These are phyloP conservation scores for Diplosphaera chodatii DNA, from an alignment of 139 green algal species.

Conservation along the genomic window DNA sequence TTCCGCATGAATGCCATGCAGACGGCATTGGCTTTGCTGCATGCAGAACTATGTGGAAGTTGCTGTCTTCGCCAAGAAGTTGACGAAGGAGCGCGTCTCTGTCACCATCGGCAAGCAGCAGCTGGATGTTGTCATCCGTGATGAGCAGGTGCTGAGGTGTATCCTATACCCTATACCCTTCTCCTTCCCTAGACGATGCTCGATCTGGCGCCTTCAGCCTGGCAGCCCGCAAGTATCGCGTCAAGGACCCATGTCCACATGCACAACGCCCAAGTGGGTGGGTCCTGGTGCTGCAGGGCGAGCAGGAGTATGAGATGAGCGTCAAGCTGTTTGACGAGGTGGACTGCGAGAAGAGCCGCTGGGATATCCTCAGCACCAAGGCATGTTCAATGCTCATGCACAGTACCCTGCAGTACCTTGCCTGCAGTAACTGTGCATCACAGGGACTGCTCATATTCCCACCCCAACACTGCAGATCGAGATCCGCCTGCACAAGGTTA, in stretches of 20 bases:
- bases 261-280: too few relatives aligned
- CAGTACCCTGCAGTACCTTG: neutral
- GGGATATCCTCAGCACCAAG: constrained; percentile 1
- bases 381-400: too few relatives aligned
- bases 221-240: constrained; percentile 11
- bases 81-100: constrained; percentile 46
- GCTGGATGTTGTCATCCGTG: constrained; percentile 19
- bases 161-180: too few relatives aligned
- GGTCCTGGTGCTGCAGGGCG: too few relatives aligned
- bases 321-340: constrained; percentile 53
- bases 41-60: constrained; percentile 41
- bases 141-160: constrained; percentile 19
- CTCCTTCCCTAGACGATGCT: too few relatives aligned
- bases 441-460: neutral
- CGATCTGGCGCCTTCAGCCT: too few relatives aligned
- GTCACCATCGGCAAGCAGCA: constrained; percentile 28
- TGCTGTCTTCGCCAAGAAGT: constrained; percentile 72
- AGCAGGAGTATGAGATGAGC: constrained; percentile 56
- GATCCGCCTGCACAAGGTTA: constrained; percentile 65
- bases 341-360: neutral
- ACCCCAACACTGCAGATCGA: constrained; percentile 47
- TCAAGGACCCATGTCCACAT: too few relatives aligned
- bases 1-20: too few relatives aligned
- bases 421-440: too few relatives aligned
- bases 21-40: too few relatives aligned